Conservation (phyloP, 2,329 filamentous ascomycete species). For the Curvularia spicifera region DNA sequence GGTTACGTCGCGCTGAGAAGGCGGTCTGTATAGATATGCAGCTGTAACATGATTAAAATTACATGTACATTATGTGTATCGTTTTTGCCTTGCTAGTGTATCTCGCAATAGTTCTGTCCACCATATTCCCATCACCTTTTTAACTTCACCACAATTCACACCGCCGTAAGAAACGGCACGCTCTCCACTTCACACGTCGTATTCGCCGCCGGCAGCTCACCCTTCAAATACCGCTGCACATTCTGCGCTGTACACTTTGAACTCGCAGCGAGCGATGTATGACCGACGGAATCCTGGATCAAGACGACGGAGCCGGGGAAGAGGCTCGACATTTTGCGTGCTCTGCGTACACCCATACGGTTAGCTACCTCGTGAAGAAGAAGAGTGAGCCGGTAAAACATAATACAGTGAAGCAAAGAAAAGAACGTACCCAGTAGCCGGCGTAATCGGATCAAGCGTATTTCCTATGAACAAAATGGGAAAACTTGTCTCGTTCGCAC, state of each 20-base stretch:
- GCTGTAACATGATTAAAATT: too few species aligned
- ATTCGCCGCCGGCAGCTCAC: neutral
- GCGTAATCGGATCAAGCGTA: neutral
- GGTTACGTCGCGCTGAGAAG: conserved; percentile 12
- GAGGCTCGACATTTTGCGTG: neutral
- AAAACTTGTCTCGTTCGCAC: neutral
- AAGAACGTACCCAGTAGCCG: neutral
- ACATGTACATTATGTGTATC: neutral
- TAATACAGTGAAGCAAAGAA: neutral
- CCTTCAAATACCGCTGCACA: neutral
- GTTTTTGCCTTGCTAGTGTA: too few species aligned
- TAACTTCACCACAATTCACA: neutral
- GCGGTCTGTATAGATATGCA: neutral
- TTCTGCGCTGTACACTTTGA: neutral
- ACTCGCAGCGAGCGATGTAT: neutral
- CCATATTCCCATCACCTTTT: neutral
- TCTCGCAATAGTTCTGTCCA: too few species aligned
- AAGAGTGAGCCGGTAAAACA: too few species aligned
- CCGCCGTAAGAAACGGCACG: neutral
- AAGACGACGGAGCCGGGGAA: neutral
- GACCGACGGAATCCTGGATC: neutral
- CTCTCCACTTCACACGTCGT: neutral
- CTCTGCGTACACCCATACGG: neutral
- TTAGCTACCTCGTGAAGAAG: too few species aligned
- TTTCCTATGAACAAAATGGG: neutral